Evolutionary conservation across 2,329 filamentous ascomycete genomes (phyloP).

Genomic region (Monilinia fructicola): DNA sequence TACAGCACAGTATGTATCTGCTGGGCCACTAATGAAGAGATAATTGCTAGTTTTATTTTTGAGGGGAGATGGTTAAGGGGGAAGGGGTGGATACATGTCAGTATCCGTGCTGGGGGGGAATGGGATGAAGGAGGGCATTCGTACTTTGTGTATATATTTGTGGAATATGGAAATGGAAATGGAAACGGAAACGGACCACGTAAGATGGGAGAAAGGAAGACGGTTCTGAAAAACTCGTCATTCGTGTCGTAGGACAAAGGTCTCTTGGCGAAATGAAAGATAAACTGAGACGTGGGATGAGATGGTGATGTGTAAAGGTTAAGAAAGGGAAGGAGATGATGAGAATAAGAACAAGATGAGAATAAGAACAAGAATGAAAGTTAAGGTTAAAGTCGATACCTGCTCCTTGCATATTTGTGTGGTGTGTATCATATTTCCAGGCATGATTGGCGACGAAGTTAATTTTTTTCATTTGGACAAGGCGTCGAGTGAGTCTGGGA

Average conservation of each 20-base stretch:
- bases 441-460: no score
- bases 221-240: not conserved
- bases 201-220: not conserved
- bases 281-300: not conserved
- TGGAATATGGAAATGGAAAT: constrained; percentile 1
- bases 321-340: not conserved
- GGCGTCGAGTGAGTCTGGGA: no score
- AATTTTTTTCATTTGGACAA: no score
- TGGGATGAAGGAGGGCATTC: not conserved
- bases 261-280: not conserved
- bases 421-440: no score
- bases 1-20: not conserved
- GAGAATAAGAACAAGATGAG: constrained; percentile 9
- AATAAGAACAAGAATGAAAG: constrained; percentile 10
- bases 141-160: constrained; percentile 19
- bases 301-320: not conserved
- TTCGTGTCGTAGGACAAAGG: not conserved
- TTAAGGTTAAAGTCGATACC: not conserved
- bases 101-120: not conserved
- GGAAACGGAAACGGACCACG: not conserved
- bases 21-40: constrained; percentile 14
- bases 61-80: not conserved
- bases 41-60: constrained; percentile 19
- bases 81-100: not conserved
- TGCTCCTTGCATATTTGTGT: not conserved